phyloP scores from a whole-genome alignment of 768 basidiomycete genomes.

The Sutorius australiensis region DNA sequence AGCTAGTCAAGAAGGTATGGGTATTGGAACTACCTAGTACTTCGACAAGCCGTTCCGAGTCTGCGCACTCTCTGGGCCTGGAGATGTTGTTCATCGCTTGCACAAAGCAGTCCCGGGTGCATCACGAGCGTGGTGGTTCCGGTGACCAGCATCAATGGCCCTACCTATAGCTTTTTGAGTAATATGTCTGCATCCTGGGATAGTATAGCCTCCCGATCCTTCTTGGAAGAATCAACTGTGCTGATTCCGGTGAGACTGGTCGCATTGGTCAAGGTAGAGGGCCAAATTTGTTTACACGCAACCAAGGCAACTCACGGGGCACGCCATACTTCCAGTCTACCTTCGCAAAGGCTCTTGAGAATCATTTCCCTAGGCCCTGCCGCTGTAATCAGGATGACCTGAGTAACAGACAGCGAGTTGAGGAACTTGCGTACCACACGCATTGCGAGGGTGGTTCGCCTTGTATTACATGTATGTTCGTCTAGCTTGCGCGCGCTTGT shows the following conservation, averaged over 20 bases:
- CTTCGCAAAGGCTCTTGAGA: conserved; percentile 69
- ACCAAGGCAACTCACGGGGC: not conserved
- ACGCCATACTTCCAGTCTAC: conserved; percentile 40
- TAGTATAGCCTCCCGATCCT: conserved; percentile 18
- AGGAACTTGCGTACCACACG: conserved; percentile 49
- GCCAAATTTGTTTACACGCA: conserved; percentile 1
- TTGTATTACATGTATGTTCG: conserved; percentile 60
- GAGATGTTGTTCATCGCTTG: too few relatives aligned
- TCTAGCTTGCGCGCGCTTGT: not conserved
- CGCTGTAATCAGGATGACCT: conserved; percentile 82
- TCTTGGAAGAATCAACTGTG: conserved; percentile 42
- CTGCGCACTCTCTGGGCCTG: too few relatives aligned
- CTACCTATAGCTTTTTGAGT: too few relatives aligned
- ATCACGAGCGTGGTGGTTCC: too few relatives aligned
- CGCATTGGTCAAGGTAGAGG: conserved; percentile 65
- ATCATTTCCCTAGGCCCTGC: conserved; percentile 54
- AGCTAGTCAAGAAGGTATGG: too few relatives aligned
- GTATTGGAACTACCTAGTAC: too few relatives aligned
- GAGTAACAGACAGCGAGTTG: conserved; percentile 63
- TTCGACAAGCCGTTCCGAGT: too few relatives aligned
- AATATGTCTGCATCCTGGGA: too few relatives aligned
- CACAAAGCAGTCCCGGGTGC: too few relatives aligned
- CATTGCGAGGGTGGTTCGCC: conserved; percentile 61
- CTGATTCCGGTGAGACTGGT: conserved; percentile 72
- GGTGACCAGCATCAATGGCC: too few relatives aligned